Conservation (phyloP, 1,284 basidiomycete species). For the Fistulina hepatica region DNA sequence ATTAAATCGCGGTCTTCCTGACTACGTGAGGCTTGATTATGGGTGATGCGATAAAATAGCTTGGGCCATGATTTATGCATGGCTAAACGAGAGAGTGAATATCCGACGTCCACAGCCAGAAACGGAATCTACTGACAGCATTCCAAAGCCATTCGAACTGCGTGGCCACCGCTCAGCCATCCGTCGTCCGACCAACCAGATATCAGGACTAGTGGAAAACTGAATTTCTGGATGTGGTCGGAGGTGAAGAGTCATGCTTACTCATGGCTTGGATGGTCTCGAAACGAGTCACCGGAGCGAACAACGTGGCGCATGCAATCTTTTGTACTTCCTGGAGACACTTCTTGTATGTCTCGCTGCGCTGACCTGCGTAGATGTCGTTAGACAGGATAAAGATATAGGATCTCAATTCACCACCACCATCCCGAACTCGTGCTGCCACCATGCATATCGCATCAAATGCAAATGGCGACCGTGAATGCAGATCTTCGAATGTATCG, state of each 20-base stretch:
- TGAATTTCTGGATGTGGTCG: constrained; percentile 3
- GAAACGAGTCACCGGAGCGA: constrained; percentile 68
- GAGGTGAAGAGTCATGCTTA: constrained; percentile 27
- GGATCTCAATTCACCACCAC: constrained; percentile 49
- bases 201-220: constrained; percentile 49
- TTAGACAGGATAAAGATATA: constrained; percentile 2
- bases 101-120: constrained; percentile 7
- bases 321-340: constrained; percentile 73
- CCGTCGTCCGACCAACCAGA: constrained; percentile 88
- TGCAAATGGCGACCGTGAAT: constrained; percentile 74
- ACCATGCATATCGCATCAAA: constrained; percentile 86
- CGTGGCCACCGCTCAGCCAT: constrained; percentile 86
- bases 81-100: constrained; percentile 31
- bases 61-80: constrained; percentile 85
- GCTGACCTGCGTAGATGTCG: constrained; percentile 31
- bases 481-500: constrained; percentile 74
- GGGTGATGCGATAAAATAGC: constrained; percentile 63
- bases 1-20: constrained; percentile 74
- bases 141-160: constrained; percentile 88
- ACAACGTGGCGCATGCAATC: constrained; percentile 77
- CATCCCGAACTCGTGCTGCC: constrained; percentile 77
- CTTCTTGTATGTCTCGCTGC: constrained; percentile 54
- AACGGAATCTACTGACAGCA: constrained; percentile 47
- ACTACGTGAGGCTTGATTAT: constrained; percentile 44
- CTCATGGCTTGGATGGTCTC: constrained; percentile 89